Base-by-base conservation (phyloP, 139 green algal genomes). In the Chlamydomonas schloesseri region DNA sequence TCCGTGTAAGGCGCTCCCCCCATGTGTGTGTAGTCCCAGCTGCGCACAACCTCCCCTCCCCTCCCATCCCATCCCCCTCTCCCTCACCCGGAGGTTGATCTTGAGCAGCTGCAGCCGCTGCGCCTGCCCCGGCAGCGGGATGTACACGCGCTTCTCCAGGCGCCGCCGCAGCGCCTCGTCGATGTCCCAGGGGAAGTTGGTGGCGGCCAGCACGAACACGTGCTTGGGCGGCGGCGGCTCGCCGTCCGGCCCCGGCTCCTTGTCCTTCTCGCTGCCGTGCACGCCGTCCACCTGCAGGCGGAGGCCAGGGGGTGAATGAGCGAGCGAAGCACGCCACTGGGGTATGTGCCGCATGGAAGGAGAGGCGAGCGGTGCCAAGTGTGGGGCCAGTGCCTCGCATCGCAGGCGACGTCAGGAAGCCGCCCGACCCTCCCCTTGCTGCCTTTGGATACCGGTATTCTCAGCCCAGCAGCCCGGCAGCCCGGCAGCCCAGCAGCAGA, bases 151-250 rank as follows among this genome's bases (percentile, higher is more conserved):
- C 93, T 99, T 99, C 92, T 88, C 81, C 47, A 86, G 71, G 1
- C 87, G 73, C 28, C 58, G 73, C n/a, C 95, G 87, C 90, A 99
- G 91, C 14, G 96, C 97, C 89, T 99, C 97, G 71, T 99, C 97
- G 26, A 99, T 94, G 89, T 99, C 95, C 97, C 96, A 99, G 11
- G 97, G 97, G 88, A 98, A 98, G 93, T 99, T 99, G 62, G 97
- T 99, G 68, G 97, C 97, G 0, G 96, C 97, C 65, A 99, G 93
- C 73, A 99, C 95, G 96, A 99, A 98, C 64, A 99, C 97, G 73
- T 95, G 91, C 74, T 93, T 91, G 15, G 81, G 81, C 53, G 69
- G 26, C 3, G 79, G 67, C 47, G 79, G 79, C 79, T 85, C 79
- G 31, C 47, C 79, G 50, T 85, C 79, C 8, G 47, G 26, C 47